A percentile compares a stretch with the other conserved stretches of the same genome.
Conservation (phyloP, 306 rosid genomes). For the Castanea mollissima region DNA sequence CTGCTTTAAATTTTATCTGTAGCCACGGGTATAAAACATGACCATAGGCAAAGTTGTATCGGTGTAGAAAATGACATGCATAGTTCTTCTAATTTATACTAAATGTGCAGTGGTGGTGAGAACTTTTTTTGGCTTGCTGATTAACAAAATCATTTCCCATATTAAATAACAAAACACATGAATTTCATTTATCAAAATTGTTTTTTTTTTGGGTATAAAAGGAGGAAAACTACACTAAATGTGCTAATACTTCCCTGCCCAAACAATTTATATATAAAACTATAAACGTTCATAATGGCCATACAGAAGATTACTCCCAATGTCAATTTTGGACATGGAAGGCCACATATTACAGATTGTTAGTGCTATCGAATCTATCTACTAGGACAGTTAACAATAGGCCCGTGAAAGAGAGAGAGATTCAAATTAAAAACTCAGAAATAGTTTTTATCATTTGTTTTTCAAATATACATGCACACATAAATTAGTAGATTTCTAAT, state of each 20-base stretch:
- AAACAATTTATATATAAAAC: background rate
- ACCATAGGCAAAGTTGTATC: too few relatives aligned
- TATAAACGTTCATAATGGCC: background rate
- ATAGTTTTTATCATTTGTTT: too few relatives aligned
- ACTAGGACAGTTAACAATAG: too few relatives aligned
- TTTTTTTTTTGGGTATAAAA: background rate
- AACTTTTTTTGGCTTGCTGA: background rate
- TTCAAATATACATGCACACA: too few relatives aligned
- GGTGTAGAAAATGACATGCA: too few relatives aligned
- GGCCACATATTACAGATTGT: background rate
- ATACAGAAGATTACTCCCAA: background rate
- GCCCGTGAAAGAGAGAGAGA: too few relatives aligned
- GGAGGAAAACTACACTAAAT: background rate
- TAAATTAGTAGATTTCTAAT: too few relatives aligned
- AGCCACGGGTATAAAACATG: too few relatives aligned
- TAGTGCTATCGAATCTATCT: background rate
- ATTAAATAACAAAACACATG: background rate
- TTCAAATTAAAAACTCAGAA: too few relatives aligned
- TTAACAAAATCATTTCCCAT: background rate
- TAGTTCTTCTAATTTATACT: too few relatives aligned
- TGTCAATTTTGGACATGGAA: background rate
- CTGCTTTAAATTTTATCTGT: too few relatives aligned
- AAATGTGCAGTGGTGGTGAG: background rate
- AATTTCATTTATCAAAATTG: too few relatives aligned
- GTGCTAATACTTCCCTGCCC: background rate